Evolutionary conservation across 1,284 basidiomycete genomes (phyloP).

Genomic region (Pseudomicrostroma phylloplanum): DNA sequence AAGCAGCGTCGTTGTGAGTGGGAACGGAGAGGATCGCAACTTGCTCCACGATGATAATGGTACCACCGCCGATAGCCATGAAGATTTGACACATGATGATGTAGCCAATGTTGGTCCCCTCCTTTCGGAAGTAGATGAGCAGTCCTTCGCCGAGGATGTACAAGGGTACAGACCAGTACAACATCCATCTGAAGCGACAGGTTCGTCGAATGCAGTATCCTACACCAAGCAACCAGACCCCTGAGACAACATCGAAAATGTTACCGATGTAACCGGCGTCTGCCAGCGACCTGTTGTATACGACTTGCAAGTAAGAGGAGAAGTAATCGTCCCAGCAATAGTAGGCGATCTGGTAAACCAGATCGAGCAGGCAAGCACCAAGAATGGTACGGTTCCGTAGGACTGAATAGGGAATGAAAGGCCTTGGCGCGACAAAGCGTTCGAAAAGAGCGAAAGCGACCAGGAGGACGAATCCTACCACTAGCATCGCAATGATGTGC

Average conservation of each 20-base stretch:
- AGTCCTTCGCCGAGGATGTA: constrained; percentile 3
- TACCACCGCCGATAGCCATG: constrained; percentile 5
- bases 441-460: constrained; percentile 35
- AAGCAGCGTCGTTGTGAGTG: constrained; percentile 3
- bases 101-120: background rate
- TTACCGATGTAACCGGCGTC: constrained; percentile 4
- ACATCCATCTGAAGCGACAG: background rate
- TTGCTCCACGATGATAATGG: constrained; percentile 3
- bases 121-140: constrained; percentile 6
- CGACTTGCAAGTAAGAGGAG: background rate
- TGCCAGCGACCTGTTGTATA: background rate
- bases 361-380: background rate
- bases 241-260: background rate
- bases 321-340: constrained; percentile 4
- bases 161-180: background rate
- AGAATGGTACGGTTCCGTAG: constrained; percentile 26
- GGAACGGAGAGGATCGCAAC: constrained; percentile 1
- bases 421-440: constrained; percentile 27
- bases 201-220: background rate
- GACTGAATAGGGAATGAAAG: constrained; percentile 39
- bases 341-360: constrained; percentile 1
- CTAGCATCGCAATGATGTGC: constrained; percentile 47
- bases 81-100: constrained; percentile 7
- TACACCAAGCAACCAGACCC: background rate
- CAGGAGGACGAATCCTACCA: constrained; percentile 39